Evolutionary conservation across 2,329 filamentous ascomycete genomes (phyloP).

Genomic region (Ophiocordyceps camponoti-leonardi): DNA sequence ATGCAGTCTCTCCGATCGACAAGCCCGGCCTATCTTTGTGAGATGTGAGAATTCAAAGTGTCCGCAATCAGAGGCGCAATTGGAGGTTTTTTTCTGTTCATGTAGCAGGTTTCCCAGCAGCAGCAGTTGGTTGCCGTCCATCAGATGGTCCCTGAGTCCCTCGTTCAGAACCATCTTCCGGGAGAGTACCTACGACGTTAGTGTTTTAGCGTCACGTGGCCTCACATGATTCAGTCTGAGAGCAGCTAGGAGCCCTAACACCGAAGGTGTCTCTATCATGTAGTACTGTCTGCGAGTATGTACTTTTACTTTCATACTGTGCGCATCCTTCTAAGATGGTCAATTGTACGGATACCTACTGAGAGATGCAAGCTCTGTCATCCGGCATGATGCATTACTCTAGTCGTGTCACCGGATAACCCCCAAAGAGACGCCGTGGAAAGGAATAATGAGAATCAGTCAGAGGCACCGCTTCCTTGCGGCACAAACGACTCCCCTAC

Average conservation of each 20-base stretch:
- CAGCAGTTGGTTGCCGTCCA: slow-evolving; percentile 8
- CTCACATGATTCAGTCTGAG: slow-evolving; percentile 3
- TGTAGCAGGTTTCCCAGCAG: slow-evolving; percentile 7
- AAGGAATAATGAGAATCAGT: not conserved
- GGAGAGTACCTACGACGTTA: not conserved
- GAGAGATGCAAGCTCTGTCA: not conserved
- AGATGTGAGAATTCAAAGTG: not conserved
- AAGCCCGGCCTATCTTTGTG: slow-evolving; percentile 1
- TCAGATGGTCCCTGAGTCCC: slow-evolving; percentile 2
- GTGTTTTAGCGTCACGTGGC: slow-evolving; percentile 7
- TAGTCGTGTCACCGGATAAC: too few relatives aligned
- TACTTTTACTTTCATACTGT: not conserved
- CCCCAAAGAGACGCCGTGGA: too few relatives aligned
- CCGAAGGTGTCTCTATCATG: too few relatives aligned
- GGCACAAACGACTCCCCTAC: slow-evolving; percentile 45
- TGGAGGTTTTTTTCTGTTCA: slow-evolving; percentile 3
- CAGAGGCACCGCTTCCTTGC: slow-evolving; percentile 8
- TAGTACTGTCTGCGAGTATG: not conserved
- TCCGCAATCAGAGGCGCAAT: slow-evolving; percentile 1
- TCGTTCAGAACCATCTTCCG: not conserved
- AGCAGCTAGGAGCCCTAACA: not conserved
- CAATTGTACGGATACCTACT: too few relatives aligned
- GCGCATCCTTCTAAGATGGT: not conserved
- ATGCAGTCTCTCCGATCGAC: not conserved
- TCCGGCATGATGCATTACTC: not conserved